phyloP scores from a whole-genome alignment of 768 basidiomycete genomes.

The Ramaria rubella region DNA sequence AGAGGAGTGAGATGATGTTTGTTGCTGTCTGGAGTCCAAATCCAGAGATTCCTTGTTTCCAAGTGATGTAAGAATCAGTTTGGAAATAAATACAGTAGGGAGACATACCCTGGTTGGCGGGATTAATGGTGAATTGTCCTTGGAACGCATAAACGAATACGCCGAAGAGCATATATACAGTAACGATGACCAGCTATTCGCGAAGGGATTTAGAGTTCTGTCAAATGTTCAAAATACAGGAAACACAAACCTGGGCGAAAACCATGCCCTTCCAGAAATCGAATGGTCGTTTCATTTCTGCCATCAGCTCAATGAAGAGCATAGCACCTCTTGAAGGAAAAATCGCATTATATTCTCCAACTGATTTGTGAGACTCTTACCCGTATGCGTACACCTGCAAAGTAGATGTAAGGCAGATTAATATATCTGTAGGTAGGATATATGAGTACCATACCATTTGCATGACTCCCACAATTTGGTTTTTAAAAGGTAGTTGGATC shows the following conservation, averaged over 20 bases:
- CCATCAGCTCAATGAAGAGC: conserved; percentile 44
- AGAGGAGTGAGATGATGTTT: conserved; percentile 38
- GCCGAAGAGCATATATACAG: conserved; percentile 54
- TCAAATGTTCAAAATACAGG: too few relatives aligned
- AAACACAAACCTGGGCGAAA: conserved; percentile 9
- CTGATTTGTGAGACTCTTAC: too few relatives aligned
- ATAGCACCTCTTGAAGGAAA: conserved; percentile 24
- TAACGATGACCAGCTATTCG: conserved; percentile 41
- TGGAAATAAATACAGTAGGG: too few relatives aligned
- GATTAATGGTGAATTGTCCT: conserved; percentile 50
- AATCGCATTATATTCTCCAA: too few relatives aligned
- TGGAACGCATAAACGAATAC: conserved; percentile 42
- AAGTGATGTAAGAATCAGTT: background rate
- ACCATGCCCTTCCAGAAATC: conserved; percentile 69
- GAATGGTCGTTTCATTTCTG: conserved; percentile 61
- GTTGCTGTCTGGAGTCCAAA: conserved; percentile 36
- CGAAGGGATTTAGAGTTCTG: too few relatives aligned
- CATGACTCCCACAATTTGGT: conserved; percentile 55
- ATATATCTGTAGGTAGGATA: background rate
- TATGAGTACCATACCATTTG: conserved; percentile 36
- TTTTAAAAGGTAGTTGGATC: conserved; percentile 18
- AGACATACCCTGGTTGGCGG: conserved; percentile 41
- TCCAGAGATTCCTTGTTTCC: conserved; percentile 30
- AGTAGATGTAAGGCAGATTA: conserved; percentile 1
- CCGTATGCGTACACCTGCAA: conserved; percentile 48